Evolutionary conservation across 176 grass and related monocot genomes (phyloP), one percentile per base, ranked within the genome.

Genomic region (Eragrostis nindensis): DNA sequence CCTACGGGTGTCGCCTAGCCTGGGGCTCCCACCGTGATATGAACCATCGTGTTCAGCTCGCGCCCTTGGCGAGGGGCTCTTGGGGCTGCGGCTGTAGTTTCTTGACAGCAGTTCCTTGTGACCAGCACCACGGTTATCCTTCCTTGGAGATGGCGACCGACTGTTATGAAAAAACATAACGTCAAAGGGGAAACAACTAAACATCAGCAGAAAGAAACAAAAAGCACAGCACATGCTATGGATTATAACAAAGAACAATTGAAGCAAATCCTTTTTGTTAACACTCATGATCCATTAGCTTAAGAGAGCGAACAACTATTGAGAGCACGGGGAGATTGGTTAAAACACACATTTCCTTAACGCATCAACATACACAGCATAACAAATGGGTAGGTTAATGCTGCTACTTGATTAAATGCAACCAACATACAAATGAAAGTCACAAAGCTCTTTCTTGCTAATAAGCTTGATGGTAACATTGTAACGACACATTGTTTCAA

Each of bases 1-100:
- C 18, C 75, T 86, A 29, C 57, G 52, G 54, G 71, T 82, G 27
- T 59, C 62, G 46, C 19, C 82, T 73, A 46, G 62, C 44, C 47
- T 70, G 70, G 66, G 59, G 40, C 66, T 71, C 41, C 38, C 53
- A 61, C 68, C 67, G 29, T 66, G 80, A 60, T 83, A 73, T 36
- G 55, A 79, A 7, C 84, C 86, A 44, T 89, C 85, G 43, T 53
- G 83, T 66, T 87, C 81, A 80, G 76, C 79, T 66, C 38, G 68
- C n/a, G 55, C 82, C 79, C 48, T 93, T 50, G 79, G 86, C 46
- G 73, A 60, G 46, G 86, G 82, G 81, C 68, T 89, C 54, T 36
- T 87, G 55, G 25, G 76, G 47, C 86, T 89, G 46, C 11, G 70
- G 66, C 86, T 91, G 77, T 94, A 79, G 74, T 80, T 90, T 75